A percentile compares a stretch with the other conserved stretches of the same genome.
phyloP scores from a whole-genome alignment of 2,329 filamentous ascomycete species.

The Magnaporthiopsis rhizophila region DNA sequence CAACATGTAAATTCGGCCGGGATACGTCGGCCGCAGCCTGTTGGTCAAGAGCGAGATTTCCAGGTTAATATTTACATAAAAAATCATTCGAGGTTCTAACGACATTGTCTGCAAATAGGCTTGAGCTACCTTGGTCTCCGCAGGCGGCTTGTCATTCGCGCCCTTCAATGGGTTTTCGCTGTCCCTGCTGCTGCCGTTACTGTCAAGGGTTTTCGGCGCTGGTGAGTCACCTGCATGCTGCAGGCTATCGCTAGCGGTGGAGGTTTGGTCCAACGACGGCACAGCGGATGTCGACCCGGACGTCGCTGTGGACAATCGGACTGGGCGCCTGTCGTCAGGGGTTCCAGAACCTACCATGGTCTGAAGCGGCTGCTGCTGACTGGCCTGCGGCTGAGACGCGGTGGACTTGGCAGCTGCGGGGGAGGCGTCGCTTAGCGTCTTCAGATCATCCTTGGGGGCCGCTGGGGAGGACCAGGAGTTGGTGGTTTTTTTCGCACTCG shows the following conservation, averaged over 20 bases:
- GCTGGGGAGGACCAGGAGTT: neutral
- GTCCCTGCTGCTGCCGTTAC: neutral
- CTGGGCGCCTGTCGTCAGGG: neutral
- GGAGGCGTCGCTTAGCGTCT: constrained; percentile 12
- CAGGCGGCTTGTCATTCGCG: neutral
- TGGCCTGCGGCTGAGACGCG: constrained; percentile 10
- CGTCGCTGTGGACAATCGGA: neutral
- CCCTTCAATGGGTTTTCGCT: neutral
- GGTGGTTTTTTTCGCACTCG: neutral
- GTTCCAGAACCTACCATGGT: constrained; percentile 10
- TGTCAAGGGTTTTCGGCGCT: neutral
- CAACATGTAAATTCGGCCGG: neutral
- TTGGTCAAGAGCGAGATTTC: no score
- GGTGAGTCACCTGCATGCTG: neutral
- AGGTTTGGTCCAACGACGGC: neutral
- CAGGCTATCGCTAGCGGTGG: neutral
- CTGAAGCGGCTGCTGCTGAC: constrained; percentile 11
- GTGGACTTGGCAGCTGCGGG: constrained; percentile 11
- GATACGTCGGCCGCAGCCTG: neutral
- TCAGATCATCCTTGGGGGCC: neutral
- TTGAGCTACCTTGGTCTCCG: neutral
- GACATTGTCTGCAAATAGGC: neutral
- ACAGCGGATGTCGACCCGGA: neutral
- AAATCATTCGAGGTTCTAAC: neutral
- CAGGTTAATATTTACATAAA: neutral